Conservation (phyloP, 2,329 filamentous ascomycete species). For the Pseudogymnoascus sp. region DNA sequence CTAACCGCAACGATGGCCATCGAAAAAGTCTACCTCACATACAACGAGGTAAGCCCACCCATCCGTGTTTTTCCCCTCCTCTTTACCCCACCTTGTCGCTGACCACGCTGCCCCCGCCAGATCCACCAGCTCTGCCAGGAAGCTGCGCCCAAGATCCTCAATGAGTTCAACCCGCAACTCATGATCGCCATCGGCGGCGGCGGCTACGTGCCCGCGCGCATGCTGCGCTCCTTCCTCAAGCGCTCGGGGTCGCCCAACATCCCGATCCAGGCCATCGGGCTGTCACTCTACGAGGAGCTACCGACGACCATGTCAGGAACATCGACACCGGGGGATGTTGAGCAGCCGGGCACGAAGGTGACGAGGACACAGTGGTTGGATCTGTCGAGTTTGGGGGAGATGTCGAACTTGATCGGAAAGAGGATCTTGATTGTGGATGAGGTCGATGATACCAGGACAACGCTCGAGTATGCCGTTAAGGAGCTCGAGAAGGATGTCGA, state of each 20-base stretch:
- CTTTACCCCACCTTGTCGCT: constrained; percentile 6
- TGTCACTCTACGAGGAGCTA: constrained; percentile 91
- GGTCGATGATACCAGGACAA: constrained; percentile 92
- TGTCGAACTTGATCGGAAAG: constrained; percentile 85
- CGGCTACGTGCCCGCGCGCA: constrained; percentile 93
- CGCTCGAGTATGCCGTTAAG: constrained; percentile 85
- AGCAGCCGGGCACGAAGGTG: constrained; percentile 84
- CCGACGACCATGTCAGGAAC: constrained; percentile 37
- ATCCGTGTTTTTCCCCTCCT: constrained; percentile 10
- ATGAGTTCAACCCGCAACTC: constrained; percentile 83
- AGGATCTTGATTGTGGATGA: constrained; percentile 89
- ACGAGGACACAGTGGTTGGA: constrained; percentile 98
- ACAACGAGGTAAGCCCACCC: constrained; percentile 66
- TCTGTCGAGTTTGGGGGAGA: constrained; percentile 70
- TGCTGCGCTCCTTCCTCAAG: constrained; percentile 96
- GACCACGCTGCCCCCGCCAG: constrained; percentile 39
- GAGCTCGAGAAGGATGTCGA: constrained; percentile 95
- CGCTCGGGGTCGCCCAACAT: constrained; percentile 82
- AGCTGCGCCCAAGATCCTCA: constrained; percentile 72
- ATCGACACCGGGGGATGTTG: constrained; percentile 40
- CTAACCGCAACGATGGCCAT: constrained; percentile 51
- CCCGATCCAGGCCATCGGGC: constrained; percentile 96
- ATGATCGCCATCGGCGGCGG: constrained; percentile 98
- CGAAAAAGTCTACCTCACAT: constrained; percentile 82
- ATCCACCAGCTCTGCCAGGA: constrained; percentile 96